Conservation (phyloP, 331 rosid species). For the Quercus lobata region DNA sequence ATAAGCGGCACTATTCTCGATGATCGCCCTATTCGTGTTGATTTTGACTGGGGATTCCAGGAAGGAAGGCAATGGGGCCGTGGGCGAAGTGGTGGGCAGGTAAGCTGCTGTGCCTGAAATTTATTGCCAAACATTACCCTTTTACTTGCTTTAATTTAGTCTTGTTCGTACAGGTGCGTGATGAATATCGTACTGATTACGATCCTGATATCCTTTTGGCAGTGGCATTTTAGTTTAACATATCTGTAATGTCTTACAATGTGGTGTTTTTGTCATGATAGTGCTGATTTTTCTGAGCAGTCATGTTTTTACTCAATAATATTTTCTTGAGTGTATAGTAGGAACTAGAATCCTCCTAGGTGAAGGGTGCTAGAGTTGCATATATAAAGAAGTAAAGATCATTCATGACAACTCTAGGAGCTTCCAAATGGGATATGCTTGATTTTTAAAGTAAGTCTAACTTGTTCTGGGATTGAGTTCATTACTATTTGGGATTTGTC, state of each 20-base stretch:
- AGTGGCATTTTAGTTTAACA: background rate
- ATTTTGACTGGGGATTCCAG: constrained; percentile 98
- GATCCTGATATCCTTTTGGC: constrained; percentile 96
- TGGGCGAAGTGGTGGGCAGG: constrained; percentile 99
- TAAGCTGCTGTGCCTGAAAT: constrained; percentile 10
- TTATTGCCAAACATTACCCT: constrained; percentile 2
- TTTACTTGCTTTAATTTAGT: constrained; percentile 14
- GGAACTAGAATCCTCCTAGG: background rate
- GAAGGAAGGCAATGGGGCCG: constrained; percentile 99
- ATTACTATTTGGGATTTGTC: too few species aligned
- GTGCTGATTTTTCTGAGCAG: background rate
- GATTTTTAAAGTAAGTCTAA: background rate
- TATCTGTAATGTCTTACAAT: background rate
- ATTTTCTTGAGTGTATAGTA: background rate
- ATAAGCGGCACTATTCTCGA: constrained; percentile 95
- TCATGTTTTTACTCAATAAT: background rate
- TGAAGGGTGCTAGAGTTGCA: background rate
- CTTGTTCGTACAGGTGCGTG: constrained; percentile 70
- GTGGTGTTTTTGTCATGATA: background rate
- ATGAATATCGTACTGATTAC: constrained; percentile 94
- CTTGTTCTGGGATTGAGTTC: background rate
- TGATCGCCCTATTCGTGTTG: constrained; percentile 98
- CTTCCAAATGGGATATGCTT: background rate
- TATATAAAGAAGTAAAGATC: background rate
- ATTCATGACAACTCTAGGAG: background rate